These are phyloP conservation scores for Neurospora hispaniola DNA, from an alignment of 495 filamentous ascomycete species.

Conservation along the genomic window DNA sequence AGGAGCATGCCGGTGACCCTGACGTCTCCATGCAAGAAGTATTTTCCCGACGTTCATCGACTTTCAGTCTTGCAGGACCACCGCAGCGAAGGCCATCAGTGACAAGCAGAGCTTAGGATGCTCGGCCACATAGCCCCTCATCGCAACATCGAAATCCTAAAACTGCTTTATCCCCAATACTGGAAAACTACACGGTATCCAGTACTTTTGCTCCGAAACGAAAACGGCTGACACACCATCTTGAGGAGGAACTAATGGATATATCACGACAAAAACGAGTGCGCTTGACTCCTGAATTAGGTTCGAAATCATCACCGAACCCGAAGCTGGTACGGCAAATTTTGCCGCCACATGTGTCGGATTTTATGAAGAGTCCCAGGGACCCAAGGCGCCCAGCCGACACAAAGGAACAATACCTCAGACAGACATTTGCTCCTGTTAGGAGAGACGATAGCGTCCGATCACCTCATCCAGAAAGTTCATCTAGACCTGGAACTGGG, in stretches of 20 bases:
- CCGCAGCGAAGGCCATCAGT: slow-evolving; percentile 34
- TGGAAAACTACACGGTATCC: background rate
- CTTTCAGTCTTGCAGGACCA: slow-evolving; percentile 31
- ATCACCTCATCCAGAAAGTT: background rate
- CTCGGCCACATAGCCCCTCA: slow-evolving; percentile 4
- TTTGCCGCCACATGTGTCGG: background rate
- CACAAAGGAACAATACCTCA: background rate
- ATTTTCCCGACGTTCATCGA: slow-evolving; percentile 31
- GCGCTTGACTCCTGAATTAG: background rate
- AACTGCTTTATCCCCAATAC: background rate
- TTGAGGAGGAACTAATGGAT: background rate
- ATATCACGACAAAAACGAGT: background rate
- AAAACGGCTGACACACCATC: background rate
- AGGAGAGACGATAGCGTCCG: background rate
- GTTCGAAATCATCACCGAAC: background rate
- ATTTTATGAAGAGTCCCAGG: background rate
- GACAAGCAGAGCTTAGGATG: slow-evolving; percentile 28
- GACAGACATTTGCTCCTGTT: background rate
- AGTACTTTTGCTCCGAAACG: background rate
- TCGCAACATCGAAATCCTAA: background rate
- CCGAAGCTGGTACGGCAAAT: background rate
- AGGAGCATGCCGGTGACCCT: slow-evolving; percentile 37
- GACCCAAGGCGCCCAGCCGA: background rate
- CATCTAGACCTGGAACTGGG: background rate
- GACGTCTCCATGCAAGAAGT: slow-evolving; percentile 24